A percentile compares a stretch with the other conserved stretches of the same genome.
phyloP scores from a whole-genome alignment of 2,329 filamentous ascomycete species.

The Thielaviopsis euricoi region DNA sequence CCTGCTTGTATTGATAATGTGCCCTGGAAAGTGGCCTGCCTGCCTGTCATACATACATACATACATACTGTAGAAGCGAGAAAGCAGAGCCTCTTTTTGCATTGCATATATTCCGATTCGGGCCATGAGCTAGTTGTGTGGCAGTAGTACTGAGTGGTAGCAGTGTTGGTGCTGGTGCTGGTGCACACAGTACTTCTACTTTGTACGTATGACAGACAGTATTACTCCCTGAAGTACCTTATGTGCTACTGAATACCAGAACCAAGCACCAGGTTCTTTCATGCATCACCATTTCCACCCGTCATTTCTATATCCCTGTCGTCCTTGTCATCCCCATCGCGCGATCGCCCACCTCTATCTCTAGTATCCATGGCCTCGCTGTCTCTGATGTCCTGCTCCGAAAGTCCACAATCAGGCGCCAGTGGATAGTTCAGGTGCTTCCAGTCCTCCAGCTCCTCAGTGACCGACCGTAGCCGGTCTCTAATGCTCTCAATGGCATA shows the following conservation, averaged over 20 bases:
- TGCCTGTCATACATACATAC: too few relatives aligned
- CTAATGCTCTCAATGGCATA: slow-evolving; percentile 94
- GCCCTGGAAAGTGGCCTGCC: not conserved
- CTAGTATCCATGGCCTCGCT: not conserved
- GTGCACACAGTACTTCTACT: too few relatives aligned
- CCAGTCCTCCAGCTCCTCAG: slow-evolving; percentile 90
- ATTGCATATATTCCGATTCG: not conserved
- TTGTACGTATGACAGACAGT: too few relatives aligned
- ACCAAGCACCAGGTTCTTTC: not conserved
- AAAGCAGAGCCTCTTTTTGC: slow-evolving; percentile 1
- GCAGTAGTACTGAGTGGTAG: too few relatives aligned
- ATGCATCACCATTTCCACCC: slow-evolving; percentile 2
- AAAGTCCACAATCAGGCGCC: slow-evolving; percentile 7
- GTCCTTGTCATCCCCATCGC: slow-evolving; percentile 1
- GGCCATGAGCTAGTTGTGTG: not conserved
- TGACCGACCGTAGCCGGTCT: slow-evolving; percentile 75
- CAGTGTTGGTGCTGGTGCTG: too few relatives aligned
- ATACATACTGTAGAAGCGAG: too few relatives aligned
- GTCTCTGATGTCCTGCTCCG: slow-evolving; percentile 10
- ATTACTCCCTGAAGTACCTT: too few relatives aligned
- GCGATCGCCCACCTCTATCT: not conserved
- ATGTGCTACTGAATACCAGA: too few relatives aligned
- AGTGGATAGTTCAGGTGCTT: slow-evolving; percentile 54
- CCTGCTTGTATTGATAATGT: not conserved
- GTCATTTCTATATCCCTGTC: slow-evolving; percentile 8